Conservation (phyloP, 805 yeast species). For the Candida stauntonica region DNA sequence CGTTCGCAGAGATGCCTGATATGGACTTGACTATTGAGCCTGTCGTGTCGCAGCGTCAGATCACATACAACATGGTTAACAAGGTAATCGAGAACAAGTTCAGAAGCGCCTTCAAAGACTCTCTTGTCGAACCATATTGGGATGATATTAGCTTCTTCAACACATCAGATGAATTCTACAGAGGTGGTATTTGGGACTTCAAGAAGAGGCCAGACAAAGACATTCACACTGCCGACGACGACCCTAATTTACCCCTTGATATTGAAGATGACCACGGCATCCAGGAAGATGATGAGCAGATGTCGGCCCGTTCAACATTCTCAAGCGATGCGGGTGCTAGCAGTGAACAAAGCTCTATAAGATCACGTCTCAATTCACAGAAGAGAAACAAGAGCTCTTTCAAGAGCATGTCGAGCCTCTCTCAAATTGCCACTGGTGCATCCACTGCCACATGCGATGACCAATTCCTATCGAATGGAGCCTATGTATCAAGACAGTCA, state of each 20-base stretch:
- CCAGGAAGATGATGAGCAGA: too few species aligned
- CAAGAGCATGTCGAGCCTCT: constrained; percentile 1
- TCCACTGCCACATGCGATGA: constrained; percentile 25
- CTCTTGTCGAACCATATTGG: constrained; percentile 82
- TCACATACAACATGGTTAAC: constrained; percentile 75
- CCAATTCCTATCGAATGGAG: constrained; percentile 28
- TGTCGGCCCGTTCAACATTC: too few species aligned
- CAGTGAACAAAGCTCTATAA: constrained; percentile 16
- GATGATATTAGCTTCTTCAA: constrained; percentile 77
- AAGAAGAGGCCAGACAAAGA: constrained; percentile 20
- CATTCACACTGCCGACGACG: constrained; percentile 7
- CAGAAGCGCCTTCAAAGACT: constrained; percentile 71
- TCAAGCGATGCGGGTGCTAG: too few species aligned
- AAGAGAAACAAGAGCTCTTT: constrained; percentile 6
- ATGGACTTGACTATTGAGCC: constrained; percentile 81
- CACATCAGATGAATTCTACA: constrained; percentile 61
- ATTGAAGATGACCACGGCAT: constrained; percentile 3
- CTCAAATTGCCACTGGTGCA: constrained; percentile 21
- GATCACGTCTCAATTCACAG: constrained; percentile 10
- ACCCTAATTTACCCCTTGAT: neutral
- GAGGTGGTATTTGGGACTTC: constrained; percentile 93
- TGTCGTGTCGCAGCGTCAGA: constrained; percentile 77
- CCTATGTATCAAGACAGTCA: constrained; percentile 21
- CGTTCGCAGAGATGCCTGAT: constrained; percentile 74
- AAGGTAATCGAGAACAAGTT: constrained; percentile 74